Evolutionary conservation across 2,329 filamentous ascomycete genomes (phyloP), one percentile per base, ranked within the genome.

Genomic region (Westerdykella ornata): DNA sequence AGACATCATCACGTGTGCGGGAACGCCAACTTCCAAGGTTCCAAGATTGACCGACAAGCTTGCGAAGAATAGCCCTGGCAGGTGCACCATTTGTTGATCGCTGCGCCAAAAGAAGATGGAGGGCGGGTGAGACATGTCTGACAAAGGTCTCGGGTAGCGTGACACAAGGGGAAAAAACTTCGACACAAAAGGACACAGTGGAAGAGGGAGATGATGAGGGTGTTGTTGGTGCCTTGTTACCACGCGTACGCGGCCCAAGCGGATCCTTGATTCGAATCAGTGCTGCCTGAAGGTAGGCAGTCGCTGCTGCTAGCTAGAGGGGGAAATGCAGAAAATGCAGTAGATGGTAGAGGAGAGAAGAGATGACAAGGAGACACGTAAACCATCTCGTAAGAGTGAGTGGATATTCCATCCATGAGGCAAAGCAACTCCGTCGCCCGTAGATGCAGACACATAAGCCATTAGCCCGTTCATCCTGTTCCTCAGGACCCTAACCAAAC

Each of bases 361-460:
- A 8, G 7, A 26, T 9, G 40, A 43, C 38, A 42, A 35, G 38
- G n/a, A 38, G 39, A 45, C 14, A 26, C 33, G 38, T 37, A 19
- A 35, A 29, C 14, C 19, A 35, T 38, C 43, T 39, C 43, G 37
- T 35, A 39, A 31, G 30, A 36, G 26, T 38, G 43, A 46, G 44
- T 40, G 44, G 35, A 22, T 30, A 34, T 38, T 35, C 30, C 35
- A 31, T 35, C 14, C 39, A 26, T 4, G 22, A 26, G 22, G 22
- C 33, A 31, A 30, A 31, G n/a, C 38, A 39, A 29, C 32, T 34
- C 30, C 17, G 35, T 45, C 43, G 43, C 22, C 43, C 30, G 35
- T n/a, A 46, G 43, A 43, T 43, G 44, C 40, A 41, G 35, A 46
- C 37, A 39, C 42, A 41, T 34, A 38, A 37, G 37, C 39, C 26